Evolutionary conservation across 176 grass and related monocot species (phyloP), one percentile per base, ranked within the genome.

Genomic region (Microstegium vimineum): DNA sequence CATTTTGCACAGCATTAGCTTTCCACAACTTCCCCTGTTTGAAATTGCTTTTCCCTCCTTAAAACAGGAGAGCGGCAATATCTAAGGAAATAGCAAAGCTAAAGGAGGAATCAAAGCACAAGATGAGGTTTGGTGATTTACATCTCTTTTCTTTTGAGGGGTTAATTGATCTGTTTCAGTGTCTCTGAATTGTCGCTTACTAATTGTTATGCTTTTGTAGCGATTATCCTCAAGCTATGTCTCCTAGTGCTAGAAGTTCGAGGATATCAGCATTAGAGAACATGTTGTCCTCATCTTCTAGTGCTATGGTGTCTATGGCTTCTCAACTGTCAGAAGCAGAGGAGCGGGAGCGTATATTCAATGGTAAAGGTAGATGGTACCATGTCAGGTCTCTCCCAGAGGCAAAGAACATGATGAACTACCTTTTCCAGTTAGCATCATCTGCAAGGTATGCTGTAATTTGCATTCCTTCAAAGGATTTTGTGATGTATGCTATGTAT

Each of bases 261-360:
- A 93, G 96, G 86, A 99, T 99, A 75, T 91, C 89, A 28, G 96
- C 96, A 73, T 83, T 99, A 43, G 96, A 99, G 82, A 99, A 90
- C 74, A 99, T 99, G 96, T 20, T 99, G 60, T 67, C 85, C 41
- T 86, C 96, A 33, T 95, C 96, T 56, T 99, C 96, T 70, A 91
- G 89, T 43, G 69, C 93, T 49, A 76, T 99, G 61, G 91, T 95
- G 14, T 90, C 89, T 15, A 99, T 99, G 91, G 93, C 93, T 10
- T 93, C 96, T 43, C 96, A 99, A 79, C 75, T 99, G 33, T 95
- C 93, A 36, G 96, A 95, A 88, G 93, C 89, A 13, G 93, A 93
- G 89, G 96, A 99, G 30, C 87, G 93, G 43, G 93, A 93, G 85
- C 90, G 91, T 16, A 69, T 81, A 33, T 91, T 90, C 70, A 90